These are phyloP conservation scores for Camelina sativa DNA, from an alignment of 345 rosid species.

Conservation along the genomic window DNA sequence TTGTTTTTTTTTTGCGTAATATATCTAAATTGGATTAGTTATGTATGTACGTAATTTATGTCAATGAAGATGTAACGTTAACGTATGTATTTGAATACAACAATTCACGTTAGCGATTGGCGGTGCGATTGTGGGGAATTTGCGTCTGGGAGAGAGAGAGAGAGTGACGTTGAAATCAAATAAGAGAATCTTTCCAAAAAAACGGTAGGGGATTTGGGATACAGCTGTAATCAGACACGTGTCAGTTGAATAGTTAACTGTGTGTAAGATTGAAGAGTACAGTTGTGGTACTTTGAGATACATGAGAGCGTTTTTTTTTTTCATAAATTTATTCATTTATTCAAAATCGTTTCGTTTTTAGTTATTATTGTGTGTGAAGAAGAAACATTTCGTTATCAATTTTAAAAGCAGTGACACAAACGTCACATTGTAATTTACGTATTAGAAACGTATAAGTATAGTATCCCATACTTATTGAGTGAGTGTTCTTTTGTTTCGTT, in stretches of 20 bases:
- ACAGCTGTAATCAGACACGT: conserved; percentile 83
- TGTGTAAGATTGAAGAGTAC: background rate
- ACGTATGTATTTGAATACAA: background rate
- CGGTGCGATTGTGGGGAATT: conserved; percentile 14
- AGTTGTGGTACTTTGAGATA: background rate
- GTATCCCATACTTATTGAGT: background rate
- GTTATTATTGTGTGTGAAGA: background rate
- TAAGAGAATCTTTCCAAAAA: conserved; percentile 56
- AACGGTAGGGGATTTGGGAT: conserved; percentile 71
- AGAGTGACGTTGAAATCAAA: conserved; percentile 48
- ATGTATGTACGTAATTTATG: conserved; percentile 1
- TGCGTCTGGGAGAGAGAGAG: conserved; percentile 36
- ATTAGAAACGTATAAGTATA: conserved; percentile 14
- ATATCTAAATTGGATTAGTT: conserved; percentile 2
- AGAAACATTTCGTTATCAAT: conserved; percentile 25
- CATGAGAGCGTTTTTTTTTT: conserved; percentile 36
- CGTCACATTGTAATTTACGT: background rate
- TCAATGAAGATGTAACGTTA: too few species aligned
- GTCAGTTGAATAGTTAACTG: conserved; percentile 41
- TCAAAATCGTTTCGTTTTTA: conserved; percentile 31
- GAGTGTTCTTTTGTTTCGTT: conserved; percentile 10
- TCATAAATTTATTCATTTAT: too few species aligned
- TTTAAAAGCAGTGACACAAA: background rate
- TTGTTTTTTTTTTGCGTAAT: background rate
- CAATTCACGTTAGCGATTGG: conserved; percentile 12